Evolutionary conservation across 176 grass and related monocot species (phyloP), one percentile per base, ranked within the genome.

Genomic region (Rhynchospora tenuis): DNA sequence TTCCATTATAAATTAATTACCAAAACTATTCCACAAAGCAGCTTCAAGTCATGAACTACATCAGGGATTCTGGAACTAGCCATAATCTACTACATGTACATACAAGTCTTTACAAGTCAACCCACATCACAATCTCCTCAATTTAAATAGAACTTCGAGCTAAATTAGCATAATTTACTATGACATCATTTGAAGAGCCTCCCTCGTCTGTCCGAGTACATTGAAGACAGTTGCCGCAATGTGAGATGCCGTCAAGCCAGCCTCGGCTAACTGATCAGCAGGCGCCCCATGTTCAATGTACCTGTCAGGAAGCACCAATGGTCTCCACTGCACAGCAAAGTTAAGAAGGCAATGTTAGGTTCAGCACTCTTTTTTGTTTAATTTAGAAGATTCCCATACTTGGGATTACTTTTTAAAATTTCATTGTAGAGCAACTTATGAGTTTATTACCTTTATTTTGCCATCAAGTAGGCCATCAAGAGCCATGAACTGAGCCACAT

Each of bases 221-320:
- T 98, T 95, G 83, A 95, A 98, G n/a, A 98, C 93, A 45, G 93
- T 92, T 1, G 96, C 96, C 11, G 96, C 96, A 82, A 98, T 90
- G 67, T 98, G 93, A 66, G 91, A 95, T 27, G 91, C 92, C 22
- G 96, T 95, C 72, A 98, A 84, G 48, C 96, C 96, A 0, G 96
- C 96, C 59, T 90, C 93, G 3, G 84, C 91, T 64, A 99, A 62
- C 85, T 98, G 96, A 91, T 98, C 89, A 10, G 88, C 89, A 33
- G 96, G 96, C 1, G 96, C 80, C 12, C 96, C 96, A 33, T 98
- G 93, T 68, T 95, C 96, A 50, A 98, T 98, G 75, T 98, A 98
- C 79, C 86, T 68, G 54, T 98, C 96, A 1, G 96, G 96, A 11
- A 98, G 91, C 68, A 98, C 93, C 75, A 98, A 54, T 45, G 96